Evolutionary conservation across 1,284 basidiomycete species (phyloP).

Genomic region (Leccinum ponderosum): DNA sequence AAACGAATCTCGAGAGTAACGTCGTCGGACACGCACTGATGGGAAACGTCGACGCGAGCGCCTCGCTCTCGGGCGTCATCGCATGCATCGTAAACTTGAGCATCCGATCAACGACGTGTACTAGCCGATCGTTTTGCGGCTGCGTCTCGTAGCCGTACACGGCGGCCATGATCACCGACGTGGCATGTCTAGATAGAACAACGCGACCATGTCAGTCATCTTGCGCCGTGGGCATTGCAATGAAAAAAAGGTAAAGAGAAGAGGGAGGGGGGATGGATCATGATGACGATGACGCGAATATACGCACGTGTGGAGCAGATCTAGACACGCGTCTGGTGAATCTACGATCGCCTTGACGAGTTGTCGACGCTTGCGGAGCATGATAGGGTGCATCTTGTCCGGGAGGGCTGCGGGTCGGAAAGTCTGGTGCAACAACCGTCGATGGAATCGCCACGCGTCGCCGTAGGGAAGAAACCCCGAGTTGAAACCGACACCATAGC

Average conservation of each 20-base stretch:
- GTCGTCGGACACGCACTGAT: neutral
- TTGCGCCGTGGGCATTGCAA: neutral
- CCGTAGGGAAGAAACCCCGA: conserved; percentile 10
- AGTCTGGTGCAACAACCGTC: neutral
- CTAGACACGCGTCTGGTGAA: neutral
- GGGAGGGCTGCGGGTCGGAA: neutral
- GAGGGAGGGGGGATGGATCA: neutral
- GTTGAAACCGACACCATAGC: conserved; percentile 6
- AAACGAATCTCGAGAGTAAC: neutral
- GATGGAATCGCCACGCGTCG: neutral
- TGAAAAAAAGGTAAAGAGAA: too few relatives aligned
- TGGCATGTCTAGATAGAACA: neutral
- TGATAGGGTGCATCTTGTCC: neutral
- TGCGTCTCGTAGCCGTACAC: neutral
- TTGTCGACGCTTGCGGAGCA: neutral
- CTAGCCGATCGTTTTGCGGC: conserved; percentile 1
- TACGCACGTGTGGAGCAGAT: conserved; percentile 1
- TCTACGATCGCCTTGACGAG: conserved; percentile 5
- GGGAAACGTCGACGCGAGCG: conserved; percentile 2
- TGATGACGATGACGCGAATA: neutral
- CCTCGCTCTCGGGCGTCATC: conserved; percentile 6
- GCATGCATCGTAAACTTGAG: conserved; percentile 2
- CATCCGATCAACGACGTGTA: conserved; percentile 1
- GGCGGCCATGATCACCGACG: conserved; percentile 5
- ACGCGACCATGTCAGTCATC: neutral